A percentile compares a stretch with the other conserved stretches of the same genome.
phyloP scores from a whole-genome alignment of 768 basidiomycete species.

The Phaeolepiota aurea region DNA sequence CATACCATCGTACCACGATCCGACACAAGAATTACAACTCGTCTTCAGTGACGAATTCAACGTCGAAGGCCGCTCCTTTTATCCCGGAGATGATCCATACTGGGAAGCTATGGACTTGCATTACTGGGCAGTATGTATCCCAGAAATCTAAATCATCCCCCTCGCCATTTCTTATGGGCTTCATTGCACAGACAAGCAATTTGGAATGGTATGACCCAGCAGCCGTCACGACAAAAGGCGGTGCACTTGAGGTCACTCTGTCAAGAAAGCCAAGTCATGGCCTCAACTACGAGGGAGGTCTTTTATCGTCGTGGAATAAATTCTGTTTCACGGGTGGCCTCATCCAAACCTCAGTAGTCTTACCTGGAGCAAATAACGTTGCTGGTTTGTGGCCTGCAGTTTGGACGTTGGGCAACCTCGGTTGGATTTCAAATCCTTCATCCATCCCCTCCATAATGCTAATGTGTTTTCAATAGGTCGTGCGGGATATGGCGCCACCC shows the following conservation, averaged over 20 bases:
- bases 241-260: conserved; percentile 71
- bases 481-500: conserved; percentile 79
- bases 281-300: conserved; percentile 63
- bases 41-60: conserved; percentile 92
- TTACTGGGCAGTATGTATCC: conserved; percentile 53
- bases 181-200: conserved; percentile 47
- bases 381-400: conserved; percentile 73
- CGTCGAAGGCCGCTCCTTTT: conserved; percentile 69
- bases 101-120: conserved; percentile 82
- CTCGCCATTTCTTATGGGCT: conserved; percentile 1
- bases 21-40: conserved; percentile 49
- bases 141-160: background rate
- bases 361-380: conserved; percentile 63
- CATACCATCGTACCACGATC: conserved; percentile 41
- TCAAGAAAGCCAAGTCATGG: conserved; percentile 57
- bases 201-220: conserved; percentile 88
- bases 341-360: conserved; percentile 55
- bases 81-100: conserved; percentile 83
- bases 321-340: conserved; percentile 92
- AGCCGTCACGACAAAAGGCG: conserved; percentile 65
- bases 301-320: conserved; percentile 78
- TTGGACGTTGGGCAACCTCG: conserved; percentile 78
- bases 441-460: too few species aligned
- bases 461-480: conserved; percentile 46
- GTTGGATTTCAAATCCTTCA: conserved; percentile 26